phyloP scores from a whole-genome alignment of 2,329 filamentous ascomycete genomes.

The Esteya vermicola region DNA sequence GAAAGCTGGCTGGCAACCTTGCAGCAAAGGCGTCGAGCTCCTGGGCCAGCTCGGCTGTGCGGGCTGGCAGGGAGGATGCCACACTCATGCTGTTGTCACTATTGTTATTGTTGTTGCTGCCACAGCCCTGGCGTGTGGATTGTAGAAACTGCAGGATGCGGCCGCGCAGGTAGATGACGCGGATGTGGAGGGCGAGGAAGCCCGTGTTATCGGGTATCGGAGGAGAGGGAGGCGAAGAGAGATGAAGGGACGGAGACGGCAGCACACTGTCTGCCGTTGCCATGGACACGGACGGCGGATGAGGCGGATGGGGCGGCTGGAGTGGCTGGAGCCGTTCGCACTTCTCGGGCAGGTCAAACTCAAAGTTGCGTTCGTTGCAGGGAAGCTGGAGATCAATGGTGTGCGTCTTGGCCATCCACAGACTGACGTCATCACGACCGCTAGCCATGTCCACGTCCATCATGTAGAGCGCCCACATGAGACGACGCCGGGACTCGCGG shows the following conservation, averaged over 20 bases:
- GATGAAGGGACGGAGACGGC: too few species aligned
- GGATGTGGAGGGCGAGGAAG: conserved; percentile 40
- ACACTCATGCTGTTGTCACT: too few species aligned
- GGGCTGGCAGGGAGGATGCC: conserved; percentile 26
- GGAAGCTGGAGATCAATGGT: conserved; percentile 30
- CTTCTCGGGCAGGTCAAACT: conserved; percentile 41
- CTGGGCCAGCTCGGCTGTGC: conserved; percentile 31
- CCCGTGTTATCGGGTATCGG: conserved; percentile 40
- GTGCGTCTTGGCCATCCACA: conserved; percentile 25
- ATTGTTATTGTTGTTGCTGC: too few species aligned
- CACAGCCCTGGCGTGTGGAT: conserved; percentile 23
- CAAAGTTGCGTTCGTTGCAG: conserved; percentile 36
- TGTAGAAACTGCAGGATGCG: conserved; percentile 40
- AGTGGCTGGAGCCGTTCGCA: conserved; percentile 36
- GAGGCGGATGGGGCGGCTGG: too few species aligned
- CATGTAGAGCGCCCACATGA: conserved; percentile 35
- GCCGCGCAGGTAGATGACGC: conserved; percentile 39
- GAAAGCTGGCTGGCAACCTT: conserved; percentile 38
- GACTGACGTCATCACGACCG: conserved; percentile 29
- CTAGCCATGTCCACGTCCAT: conserved; percentile 32
- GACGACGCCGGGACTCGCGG: conserved; percentile 26
- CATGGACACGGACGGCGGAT: too few species aligned
- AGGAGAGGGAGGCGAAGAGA: too few species aligned
- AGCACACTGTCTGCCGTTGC: conserved; percentile 23
- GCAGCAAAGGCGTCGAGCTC: conserved; percentile 36